A percentile compares a stretch with the other conserved stretches of the same genome.
These are phyloP conservation scores for Phytophthora pini DNA, from an alignment of 352 stramenopile species.

Conservation along the genomic window DNA sequence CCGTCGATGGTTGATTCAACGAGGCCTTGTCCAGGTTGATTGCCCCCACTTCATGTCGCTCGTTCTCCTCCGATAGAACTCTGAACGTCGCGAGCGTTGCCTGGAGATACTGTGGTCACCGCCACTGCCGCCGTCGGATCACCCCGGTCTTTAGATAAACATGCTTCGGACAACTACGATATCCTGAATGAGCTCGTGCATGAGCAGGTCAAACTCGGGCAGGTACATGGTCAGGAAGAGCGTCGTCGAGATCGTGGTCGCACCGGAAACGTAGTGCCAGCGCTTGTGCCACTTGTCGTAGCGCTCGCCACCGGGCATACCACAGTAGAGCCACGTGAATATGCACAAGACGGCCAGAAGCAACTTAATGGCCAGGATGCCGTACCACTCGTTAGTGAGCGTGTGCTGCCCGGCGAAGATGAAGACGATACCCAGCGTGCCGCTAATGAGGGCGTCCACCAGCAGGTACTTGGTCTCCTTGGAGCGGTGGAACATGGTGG, in stretches of 20 bases:
- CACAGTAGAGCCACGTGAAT: slow-evolving; percentile 88
- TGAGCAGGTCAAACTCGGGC: slow-evolving; percentile 80
- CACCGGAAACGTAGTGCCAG: slow-evolving; percentile 85
- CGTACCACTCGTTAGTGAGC: slow-evolving; percentile 79
- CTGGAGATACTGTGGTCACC: not conserved
- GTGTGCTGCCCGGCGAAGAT: slow-evolving; percentile 72
- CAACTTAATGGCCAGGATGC: slow-evolving; percentile 72
- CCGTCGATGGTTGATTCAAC: no score
- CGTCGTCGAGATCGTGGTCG: slow-evolving; percentile 79
- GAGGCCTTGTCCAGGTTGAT: not conserved
- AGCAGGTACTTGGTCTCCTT: slow-evolving; percentile 87
- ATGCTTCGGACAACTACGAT: slow-evolving; percentile 55
- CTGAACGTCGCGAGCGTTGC: not conserved
- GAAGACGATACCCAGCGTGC: slow-evolving; percentile 72
- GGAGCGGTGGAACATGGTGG: slow-evolving; percentile 81
- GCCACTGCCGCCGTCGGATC: slow-evolving; percentile 7
- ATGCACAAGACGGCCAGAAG: slow-evolving; percentile 57
- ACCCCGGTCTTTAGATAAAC: slow-evolving; percentile 41
- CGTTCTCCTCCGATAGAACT: not conserved
- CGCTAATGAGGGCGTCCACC: slow-evolving; percentile 81
- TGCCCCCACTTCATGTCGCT: slow-evolving; percentile 2
- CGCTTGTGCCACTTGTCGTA: slow-evolving; percentile 85
- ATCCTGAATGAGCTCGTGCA: slow-evolving; percentile 79
- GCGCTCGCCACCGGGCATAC: slow-evolving; percentile 67
- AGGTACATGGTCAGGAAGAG: slow-evolving; percentile 79